Conservation (phyloP, 2,329 filamentous ascomycete species). For the Xylariaceae sp. region DNA sequence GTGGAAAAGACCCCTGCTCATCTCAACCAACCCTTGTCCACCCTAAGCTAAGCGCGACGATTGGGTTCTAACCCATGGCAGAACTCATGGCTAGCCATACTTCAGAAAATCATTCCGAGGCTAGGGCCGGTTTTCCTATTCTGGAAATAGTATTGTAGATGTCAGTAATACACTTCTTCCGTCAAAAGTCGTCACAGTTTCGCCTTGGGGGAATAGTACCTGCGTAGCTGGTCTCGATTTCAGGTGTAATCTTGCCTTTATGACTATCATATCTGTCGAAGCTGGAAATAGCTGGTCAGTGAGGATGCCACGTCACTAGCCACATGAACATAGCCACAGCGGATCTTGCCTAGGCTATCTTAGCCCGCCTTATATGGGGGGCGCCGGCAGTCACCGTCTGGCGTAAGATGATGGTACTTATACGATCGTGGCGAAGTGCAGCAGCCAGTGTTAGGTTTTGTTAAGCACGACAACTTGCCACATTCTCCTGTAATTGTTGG, state of each 20-base stretch:
- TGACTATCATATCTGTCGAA: constrained; percentile 9
- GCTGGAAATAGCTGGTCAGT: constrained; percentile 27
- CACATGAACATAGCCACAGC: constrained; percentile 36
- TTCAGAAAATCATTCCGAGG: constrained; percentile 36
- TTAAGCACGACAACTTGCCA: constrained; percentile 34
- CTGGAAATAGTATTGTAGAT: not conserved
- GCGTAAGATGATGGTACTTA: not conserved
- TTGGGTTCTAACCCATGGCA: constrained; percentile 38
- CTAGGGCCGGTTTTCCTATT: constrained; percentile 7
- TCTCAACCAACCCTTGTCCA: constrained; percentile 38
- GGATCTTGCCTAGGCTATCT: constrained; percentile 19
- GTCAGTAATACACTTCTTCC: constrained; percentile 4
- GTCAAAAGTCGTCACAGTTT: not conserved
- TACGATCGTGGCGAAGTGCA: constrained; percentile 42
- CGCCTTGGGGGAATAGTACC: not conserved
- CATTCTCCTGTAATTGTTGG: constrained; percentile 17
- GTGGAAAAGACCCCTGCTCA: constrained; percentile 39
- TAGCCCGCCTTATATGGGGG: no score
- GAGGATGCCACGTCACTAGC: constrained; percentile 40
- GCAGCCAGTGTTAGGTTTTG: constrained; percentile 4
- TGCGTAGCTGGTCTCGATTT: constrained; percentile 5
- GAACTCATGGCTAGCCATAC: constrained; percentile 16
- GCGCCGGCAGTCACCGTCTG: no score
- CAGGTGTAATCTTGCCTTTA: constrained; percentile 2
- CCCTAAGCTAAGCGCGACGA: constrained; percentile 36